A percentile compares a stretch with the other conserved stretches of the same genome.
Conservation (phyloP, 441 rosid species). For the Aquilaria agallochum region DNA sequence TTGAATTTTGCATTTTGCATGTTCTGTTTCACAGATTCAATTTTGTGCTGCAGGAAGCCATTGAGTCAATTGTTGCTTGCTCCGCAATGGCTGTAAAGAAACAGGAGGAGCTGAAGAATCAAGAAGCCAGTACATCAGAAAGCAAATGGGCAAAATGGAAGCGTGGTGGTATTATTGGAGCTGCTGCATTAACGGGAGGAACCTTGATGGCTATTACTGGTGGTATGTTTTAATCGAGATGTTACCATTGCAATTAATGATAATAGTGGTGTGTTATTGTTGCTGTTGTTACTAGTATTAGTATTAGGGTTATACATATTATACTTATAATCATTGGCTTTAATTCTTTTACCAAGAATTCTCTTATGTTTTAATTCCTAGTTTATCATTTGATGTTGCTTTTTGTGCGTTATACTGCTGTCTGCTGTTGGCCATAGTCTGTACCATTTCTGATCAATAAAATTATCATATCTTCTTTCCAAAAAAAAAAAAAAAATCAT, state of each 20-base stretch:
- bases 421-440: neutral
- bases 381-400: constrained; percentile 2
- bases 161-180: constrained; percentile 93
- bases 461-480: neutral
- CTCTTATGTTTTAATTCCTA: constrained; percentile 3
- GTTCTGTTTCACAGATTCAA: neutral
- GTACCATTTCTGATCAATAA: neutral
- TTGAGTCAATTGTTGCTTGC: constrained; percentile 81
- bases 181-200: constrained; percentile 96
- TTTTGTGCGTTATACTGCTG: neutral
- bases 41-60: constrained; percentile 59
- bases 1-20: neutral
- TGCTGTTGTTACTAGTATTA: too few species aligned
- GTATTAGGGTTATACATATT: too few species aligned
- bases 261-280: too few species aligned
- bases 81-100: constrained; percentile 74
- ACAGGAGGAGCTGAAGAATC: constrained; percentile 46
- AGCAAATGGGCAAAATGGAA: constrained; percentile 77
- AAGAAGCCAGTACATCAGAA: constrained; percentile 33
- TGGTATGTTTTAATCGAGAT: constrained; percentile 38
- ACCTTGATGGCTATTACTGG: constrained; percentile 94
- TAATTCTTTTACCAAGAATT: neutral
- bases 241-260: too few species aligned
- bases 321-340: too few species aligned
- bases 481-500: neutral